These are phyloP conservation scores for Phytopythium delawarense DNA, from an alignment of 352 stramenopile genomes.

Conservation along the genomic window DNA sequence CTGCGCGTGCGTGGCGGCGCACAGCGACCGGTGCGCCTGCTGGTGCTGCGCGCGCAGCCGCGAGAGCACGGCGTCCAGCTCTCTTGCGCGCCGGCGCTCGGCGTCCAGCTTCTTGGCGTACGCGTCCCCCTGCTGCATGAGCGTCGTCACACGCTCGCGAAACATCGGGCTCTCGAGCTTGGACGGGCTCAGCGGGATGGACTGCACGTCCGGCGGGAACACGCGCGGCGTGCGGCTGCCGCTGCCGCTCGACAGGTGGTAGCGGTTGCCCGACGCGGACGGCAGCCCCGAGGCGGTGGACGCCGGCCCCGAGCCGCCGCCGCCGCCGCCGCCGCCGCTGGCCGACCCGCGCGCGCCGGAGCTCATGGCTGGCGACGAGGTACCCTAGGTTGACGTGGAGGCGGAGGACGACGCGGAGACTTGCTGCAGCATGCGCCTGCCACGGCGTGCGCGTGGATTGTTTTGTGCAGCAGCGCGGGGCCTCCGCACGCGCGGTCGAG, in stretches of 20 bases:
- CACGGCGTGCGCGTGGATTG: not conserved
- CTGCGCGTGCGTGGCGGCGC: slow-evolving; percentile 40
- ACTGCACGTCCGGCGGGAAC: slow-evolving; percentile 45
- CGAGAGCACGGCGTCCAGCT: slow-evolving; percentile 35
- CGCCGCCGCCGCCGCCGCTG: not conserved
- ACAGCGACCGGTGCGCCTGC: slow-evolving; percentile 50
- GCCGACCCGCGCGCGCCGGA: not conserved
- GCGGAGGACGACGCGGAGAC: too few species aligned
- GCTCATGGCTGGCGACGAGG: not conserved
- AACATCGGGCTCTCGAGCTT: slow-evolving; percentile 74
- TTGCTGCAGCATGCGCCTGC: too few species aligned
- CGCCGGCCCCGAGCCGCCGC: not conserved
- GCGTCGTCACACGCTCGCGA: slow-evolving; percentile 44
- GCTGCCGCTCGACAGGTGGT: slow-evolving; percentile 29
- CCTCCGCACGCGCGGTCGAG: too few species aligned
- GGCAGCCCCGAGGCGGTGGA: not conserved
- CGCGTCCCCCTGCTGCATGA: slow-evolving; percentile 73
- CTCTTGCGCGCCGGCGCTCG: slow-evolving; percentile 41
- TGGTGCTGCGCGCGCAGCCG: slow-evolving; percentile 33
- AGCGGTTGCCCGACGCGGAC: slow-evolving; percentile 21
- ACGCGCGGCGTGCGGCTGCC: slow-evolving; percentile 38
- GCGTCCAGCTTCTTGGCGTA: slow-evolving; percentile 71
- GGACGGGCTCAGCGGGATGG: slow-evolving; percentile 61
- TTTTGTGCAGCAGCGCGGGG: not conserved
- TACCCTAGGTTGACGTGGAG: not conserved